Evolutionary conservation across 768 basidiomycete species (phyloP), one percentile per base, ranked within the genome.

Genomic region (Trametes meyenii): DNA sequence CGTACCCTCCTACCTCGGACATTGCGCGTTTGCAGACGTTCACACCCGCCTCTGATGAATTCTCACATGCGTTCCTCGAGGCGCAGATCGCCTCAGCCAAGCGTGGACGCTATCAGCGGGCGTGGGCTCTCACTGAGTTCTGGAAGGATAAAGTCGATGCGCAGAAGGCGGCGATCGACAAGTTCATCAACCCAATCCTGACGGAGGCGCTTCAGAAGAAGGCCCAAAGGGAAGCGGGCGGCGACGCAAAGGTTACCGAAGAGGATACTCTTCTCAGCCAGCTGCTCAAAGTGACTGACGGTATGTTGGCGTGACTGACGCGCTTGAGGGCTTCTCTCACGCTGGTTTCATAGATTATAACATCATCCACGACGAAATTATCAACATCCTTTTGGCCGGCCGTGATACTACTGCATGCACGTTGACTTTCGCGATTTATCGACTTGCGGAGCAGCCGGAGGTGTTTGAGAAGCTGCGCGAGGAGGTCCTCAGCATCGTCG

Each of bases 341-440:
- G 2, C 16, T 7, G 10, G 4, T 4, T 11, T 23, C 24, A 4
- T 39, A 73, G 72, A 71, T 55, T 53, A 49, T 54, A 60, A 57
- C 29, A 54, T 73, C 33, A 58, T 73, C 13, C 65, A 67, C n/a
- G 72, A 72, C 55, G 71, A 71, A 57, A 69, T 55, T 1, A 26
- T 72, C 23, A 73, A 72, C 46, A 72, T 72, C 24, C 50, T 72
- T 35, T 36, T 73, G 13, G 72, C 72, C 13, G 71, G 70, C 4
- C 71, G 72, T 5, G 72, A 73, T 55, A 69, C 71, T 8, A 78
- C 75, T 1, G 81, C 85, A 5, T 74, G 76, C 36, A 78, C 77
- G 11, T 73, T 86, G 44, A 84, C 85, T 0, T 85, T 81, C 68
- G 78, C 78, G 1, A 69, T 80, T 6, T 87, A 87, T 69, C 79